Evolutionary conservation across 805 yeast genomes (phyloP).

Genomic region (Cyberlindnera meyerae): DNA sequence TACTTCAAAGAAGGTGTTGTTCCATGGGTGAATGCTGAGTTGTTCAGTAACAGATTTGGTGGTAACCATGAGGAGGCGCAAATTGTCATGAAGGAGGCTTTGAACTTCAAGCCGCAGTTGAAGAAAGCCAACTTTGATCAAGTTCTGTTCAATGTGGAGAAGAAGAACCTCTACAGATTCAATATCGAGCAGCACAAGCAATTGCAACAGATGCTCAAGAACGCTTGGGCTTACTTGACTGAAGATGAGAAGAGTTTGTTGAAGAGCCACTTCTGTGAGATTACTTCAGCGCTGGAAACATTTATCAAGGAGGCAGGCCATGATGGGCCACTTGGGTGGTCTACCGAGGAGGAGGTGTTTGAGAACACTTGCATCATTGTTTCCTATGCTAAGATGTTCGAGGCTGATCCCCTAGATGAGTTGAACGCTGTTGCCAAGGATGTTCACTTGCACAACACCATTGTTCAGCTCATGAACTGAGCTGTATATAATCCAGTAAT

Average conservation of each 20-base stretch:
- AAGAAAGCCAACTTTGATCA: constrained; percentile 23
- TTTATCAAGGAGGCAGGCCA: constrained; percentile 6
- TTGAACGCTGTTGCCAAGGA: neutral
- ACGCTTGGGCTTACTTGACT: constrained; percentile 4
- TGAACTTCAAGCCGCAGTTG: constrained; percentile 18
- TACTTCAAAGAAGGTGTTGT: constrained; percentile 35
- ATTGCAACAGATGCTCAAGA: constrained; percentile 20
- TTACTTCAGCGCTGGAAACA: neutral
- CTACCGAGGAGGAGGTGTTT: constrained; percentile 20
- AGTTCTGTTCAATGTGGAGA: constrained; percentile 61
- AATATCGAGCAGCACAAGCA: constrained; percentile 31
- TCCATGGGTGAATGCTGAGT: constrained; percentile 31
- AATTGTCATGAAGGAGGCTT: constrained; percentile 13
- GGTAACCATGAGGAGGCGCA: constrained; percentile 2
- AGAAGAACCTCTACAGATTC: constrained; percentile 60
- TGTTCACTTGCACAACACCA: constrained; percentile 6
- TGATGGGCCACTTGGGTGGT: constrained; percentile 21
- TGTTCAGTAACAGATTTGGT: constrained; percentile 19
- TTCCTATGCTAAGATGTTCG: constrained; percentile 2
- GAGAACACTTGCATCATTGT: constrained; percentile 8
- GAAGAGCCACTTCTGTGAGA: neutral
- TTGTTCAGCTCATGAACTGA: too few species aligned
- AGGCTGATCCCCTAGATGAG: neutral
- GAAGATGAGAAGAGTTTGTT: constrained; percentile 1
- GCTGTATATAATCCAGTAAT: too few species aligned